Evolutionary conservation across 768 basidiomycete species (phyloP), one percentile per base, ranked within the genome.

Genomic region (Pleurotus giganteus): DNA sequence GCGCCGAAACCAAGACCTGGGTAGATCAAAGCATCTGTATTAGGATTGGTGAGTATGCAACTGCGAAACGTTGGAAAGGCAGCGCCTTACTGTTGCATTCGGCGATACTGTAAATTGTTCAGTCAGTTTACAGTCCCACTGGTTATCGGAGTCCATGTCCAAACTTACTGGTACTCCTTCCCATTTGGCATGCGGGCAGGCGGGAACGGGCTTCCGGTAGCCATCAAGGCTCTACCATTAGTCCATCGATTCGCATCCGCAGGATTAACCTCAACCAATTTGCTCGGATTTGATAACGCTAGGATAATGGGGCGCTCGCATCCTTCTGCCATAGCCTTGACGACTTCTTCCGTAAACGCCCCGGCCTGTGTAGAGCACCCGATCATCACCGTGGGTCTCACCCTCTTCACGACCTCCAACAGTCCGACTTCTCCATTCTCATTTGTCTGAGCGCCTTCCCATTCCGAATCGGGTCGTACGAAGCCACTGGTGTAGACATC

Each of bases 1-100:
- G 89, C 79, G 34, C 92, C 92, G 57, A 90, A 85, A 6, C 91
- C 91, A 26, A 94, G 79, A 19, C 90, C 93, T 3, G 92, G 91
- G 67, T 92, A 94, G 50, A 94, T 86, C 4, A 93, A 74, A 0
- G 88, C 87, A 61, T 90, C 81, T 83, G 39, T 9, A 36, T 0
- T 13, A 47, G 32, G 26, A 4, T n/a, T n/a, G n/a, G n/a, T n/a
- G n/a, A n/a, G n/a, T n/a, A n/a, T n/a, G n/a, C n/a, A n/a, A n/a
- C n/a, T n/a, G n/a, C n/a, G n/a, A n/a, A n/a, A n/a, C n/a, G n/a
- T n/a, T n/a, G n/a, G n/a, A n/a, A n/a, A n/a, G n/a, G n/a, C 42
- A 24, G 5, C 28, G 34, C 58, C 77, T 57, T 49, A 81, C 81
- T 88, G 65, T 89, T 88, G 66, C 86, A 88, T 61, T 89, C 86